A percentile compares a stretch with the other conserved stretches of the same genome.
Conservation (phyloP, 2,329 filamentous ascomycete species). For the Sporothrix pseudoabietina region DNA sequence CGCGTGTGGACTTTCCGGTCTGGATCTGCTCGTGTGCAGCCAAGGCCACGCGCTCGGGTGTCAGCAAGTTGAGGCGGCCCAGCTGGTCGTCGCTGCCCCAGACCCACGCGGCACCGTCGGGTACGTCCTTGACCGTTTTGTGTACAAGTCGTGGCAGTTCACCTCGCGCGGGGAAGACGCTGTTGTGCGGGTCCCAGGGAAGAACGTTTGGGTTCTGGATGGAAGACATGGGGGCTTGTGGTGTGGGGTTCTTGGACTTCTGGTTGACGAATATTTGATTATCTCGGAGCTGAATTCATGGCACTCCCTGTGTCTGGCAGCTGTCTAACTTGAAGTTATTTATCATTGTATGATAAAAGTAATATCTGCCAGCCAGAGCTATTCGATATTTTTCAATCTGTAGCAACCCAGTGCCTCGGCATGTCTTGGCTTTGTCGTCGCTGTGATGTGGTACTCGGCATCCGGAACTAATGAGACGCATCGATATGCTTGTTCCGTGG, state of each 20-base stretch:
- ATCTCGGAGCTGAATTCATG: neutral
- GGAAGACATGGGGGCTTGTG: neutral
- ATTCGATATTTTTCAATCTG: neutral
- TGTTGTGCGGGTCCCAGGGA: constrained; percentile 18
- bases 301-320: neutral
- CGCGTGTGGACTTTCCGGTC: constrained; percentile 43
- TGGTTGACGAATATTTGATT: neutral
- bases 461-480: neutral
- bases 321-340: neutral
- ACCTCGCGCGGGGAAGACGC: neutral
- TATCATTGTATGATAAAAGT: neutral
- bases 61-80: constrained; percentile 55
- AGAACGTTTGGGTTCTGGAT: neutral
- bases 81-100: constrained; percentile 51
- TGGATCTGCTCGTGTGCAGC: constrained; percentile 50
- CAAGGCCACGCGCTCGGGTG: constrained; percentile 46
- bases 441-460: neutral
- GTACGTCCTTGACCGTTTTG: neutral
- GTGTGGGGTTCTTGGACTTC: neutral
- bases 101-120: constrained; percentile 36
- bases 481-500: neutral
- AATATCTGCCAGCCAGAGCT: too few species aligned
- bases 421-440: neutral
- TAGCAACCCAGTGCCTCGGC: neutral
- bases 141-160: neutral